These are phyloP conservation scores for Marsdenia floribunda DNA, from an alignment of 257 asterid genomes.

Conservation along the genomic window DNA sequence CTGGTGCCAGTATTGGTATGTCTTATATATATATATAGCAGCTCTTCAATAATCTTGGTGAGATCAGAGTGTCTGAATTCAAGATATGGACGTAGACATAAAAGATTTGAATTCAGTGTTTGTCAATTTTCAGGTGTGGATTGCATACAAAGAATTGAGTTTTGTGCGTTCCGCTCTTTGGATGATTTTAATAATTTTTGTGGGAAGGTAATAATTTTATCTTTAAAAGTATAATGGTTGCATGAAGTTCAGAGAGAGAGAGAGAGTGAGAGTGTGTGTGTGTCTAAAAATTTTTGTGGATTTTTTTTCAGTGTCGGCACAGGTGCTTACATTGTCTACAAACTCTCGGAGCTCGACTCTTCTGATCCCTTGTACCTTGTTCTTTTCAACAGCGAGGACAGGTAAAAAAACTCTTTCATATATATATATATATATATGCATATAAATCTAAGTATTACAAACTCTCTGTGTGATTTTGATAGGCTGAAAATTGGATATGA, in stretches of 20 bases:
- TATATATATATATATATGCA: too few species aligned
- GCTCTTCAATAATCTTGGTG: neutral
- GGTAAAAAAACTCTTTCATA: conserved; percentile 35
- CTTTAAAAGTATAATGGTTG: neutral
- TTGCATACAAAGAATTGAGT: conserved; percentile 71
- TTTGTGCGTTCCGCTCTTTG: conserved; percentile 47
- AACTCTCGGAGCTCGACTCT: conserved; percentile 52
- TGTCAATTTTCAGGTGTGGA: conserved; percentile 62
- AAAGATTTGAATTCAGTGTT: neutral
- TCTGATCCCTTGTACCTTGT: conserved; percentile 51
- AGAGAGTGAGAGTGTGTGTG: too few species aligned
- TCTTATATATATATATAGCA: neutral
- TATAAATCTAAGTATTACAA: too few species aligned
- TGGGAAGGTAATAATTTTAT: conserved; percentile 52
- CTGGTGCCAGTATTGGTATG: conserved; percentile 61
- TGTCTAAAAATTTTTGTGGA: neutral
- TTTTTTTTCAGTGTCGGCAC: conserved; percentile 49
- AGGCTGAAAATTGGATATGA: conserved; percentile 64
- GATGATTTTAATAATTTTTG: conserved; percentile 60
- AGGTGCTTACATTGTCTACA: conserved; percentile 58
- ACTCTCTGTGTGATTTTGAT: conserved; percentile 18
- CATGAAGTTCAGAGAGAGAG: too few species aligned
- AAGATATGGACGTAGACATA: too few species aligned
- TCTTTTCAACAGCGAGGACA: conserved; percentile 55
- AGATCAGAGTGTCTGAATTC: too few species aligned